Conservation (phyloP, 169 alveolate species). For the Fabrea salina region DNA sequence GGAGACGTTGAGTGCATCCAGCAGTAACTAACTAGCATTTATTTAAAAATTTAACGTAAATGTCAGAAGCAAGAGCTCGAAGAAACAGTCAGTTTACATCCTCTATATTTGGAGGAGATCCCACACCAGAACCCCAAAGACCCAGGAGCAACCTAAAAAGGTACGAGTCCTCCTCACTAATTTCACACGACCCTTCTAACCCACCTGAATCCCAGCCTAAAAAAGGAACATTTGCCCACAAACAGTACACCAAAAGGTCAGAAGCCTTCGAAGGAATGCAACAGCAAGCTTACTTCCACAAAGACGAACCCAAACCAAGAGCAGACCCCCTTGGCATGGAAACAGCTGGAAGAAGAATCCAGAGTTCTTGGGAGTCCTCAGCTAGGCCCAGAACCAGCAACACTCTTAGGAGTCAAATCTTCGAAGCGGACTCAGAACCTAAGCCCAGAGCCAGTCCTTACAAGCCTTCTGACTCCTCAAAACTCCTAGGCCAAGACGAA, state of each 20-base stretch:
- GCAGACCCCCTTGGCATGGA: neutral
- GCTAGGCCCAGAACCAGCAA: neutral
- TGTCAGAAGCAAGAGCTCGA: too few relatives aligned
- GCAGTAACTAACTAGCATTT: neutral
- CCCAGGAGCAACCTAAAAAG: too few relatives aligned
- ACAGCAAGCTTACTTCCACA: neutral
- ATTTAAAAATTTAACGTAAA: neutral
- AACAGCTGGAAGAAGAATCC: neutral
- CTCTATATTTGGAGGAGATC: too few relatives aligned
- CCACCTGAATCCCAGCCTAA: neutral
- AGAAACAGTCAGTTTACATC: too few relatives aligned
- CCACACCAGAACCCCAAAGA: too few relatives aligned
- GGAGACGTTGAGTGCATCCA: slow-evolving; percentile 47
- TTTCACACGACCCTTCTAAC: too few relatives aligned
- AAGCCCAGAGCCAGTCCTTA: neutral
- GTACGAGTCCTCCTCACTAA: too few relatives aligned
- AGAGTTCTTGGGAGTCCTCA: neutral
- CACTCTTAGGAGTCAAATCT: neutral
- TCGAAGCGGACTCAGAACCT: neutral
- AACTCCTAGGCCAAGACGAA: neutral
- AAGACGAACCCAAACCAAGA: neutral
- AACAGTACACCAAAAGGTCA: neutral
- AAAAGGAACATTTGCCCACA: neutral
- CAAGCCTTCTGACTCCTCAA: neutral
- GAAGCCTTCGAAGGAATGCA: neutral